Base-by-base conservation (phyloP, 176 grass and related monocot species). In the Zizania latifolia region DNA sequence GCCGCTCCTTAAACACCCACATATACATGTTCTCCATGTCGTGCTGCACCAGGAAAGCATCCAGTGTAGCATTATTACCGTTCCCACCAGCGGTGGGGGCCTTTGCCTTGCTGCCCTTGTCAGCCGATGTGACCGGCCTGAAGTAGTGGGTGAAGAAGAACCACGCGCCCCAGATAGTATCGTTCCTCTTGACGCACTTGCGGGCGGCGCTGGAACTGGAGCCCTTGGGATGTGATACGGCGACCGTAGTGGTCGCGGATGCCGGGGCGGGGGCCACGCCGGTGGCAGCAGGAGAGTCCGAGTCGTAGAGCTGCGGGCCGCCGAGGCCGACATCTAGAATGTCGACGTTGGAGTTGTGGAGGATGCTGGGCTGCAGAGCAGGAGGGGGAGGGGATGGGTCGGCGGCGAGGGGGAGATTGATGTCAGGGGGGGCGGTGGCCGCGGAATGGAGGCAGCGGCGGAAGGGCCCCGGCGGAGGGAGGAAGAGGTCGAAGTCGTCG, bases 21-120 rank as follows among this genome's bases (percentile, higher is more conserved):
- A 97, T 97, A 58, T 97, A 97, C 90, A 97, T 93, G 83, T 97
- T 97, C 80, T 97, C 93, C 93, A 93, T 93, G 69, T 97, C 93
- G 29, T 97, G 93, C 77, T 97, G 93, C 72, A 97, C 93, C 54
- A 97, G 75, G 85, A 97, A 97, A 23, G 89, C 88, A 44, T 97
- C 93, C 69, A 91, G 72, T 3, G 90, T 89, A 2, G 88, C 80
- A 38, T 53, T 78, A 62, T 80, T 80, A 45, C 85, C 88, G 29
- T 83, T 97, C 33, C 85, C 87, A 15, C 71, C 59, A 0, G 45
- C 23, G 12, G 62, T 41, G 27, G 82, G 30, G 1, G 53, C 24
- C 86, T 91, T 97, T 3, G 43, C 64, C 83, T 93, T 97, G 71
- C 33, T 40, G 34, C 62, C 80, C 68, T 89, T 97, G 61, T 97